These are phyloP conservation scores for Chlorella variabilis DNA, from an alignment of 163 green algal species.

Conservation along the genomic window DNA sequence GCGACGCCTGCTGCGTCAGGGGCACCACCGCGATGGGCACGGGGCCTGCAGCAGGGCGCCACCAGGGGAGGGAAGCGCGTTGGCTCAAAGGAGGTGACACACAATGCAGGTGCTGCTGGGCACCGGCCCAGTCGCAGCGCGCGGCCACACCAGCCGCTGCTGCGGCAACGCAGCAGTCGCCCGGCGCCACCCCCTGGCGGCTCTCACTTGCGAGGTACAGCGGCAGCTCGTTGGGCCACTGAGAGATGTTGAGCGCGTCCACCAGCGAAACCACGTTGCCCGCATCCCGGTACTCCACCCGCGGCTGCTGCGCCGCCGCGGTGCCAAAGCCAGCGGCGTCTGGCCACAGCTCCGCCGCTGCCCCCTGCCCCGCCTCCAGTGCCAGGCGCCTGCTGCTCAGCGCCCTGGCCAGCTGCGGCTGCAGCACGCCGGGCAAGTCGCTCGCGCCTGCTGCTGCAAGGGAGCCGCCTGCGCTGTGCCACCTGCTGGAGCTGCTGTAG, in stretches of 20 bases:
- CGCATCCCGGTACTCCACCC: slow-evolving; percentile 35
- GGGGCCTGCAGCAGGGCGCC: neutral
- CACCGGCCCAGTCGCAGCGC: no score
- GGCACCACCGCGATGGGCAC: no score
- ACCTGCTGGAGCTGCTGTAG: neutral
- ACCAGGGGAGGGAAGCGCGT: no score
- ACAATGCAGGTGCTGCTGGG: no score
- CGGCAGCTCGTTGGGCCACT: slow-evolving; percentile 14
- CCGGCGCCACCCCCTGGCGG: neutral
- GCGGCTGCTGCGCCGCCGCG: neutral
- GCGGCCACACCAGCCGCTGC: no score
- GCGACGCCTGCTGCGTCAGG: neutral
- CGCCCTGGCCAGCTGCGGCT: neutral
- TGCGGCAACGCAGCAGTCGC: no score
- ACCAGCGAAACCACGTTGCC: slow-evolving; percentile 30
- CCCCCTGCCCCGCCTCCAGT: neutral
- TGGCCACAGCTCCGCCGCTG: slow-evolving; percentile 18
- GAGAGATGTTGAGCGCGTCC: slow-evolving; percentile 34
- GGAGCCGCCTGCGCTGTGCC: no score
- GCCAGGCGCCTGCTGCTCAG: neutral
- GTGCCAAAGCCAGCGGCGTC: neutral
- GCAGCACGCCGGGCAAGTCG: neutral
- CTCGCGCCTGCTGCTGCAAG: neutral
- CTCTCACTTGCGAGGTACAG: slow-evolving; percentile 35
- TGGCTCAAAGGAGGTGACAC: no score